Evolutionary conservation across 768 basidiomycete genomes (phyloP), one percentile per base, ranked within the genome.

Genomic region (Amanita pallidorosea): DNA sequence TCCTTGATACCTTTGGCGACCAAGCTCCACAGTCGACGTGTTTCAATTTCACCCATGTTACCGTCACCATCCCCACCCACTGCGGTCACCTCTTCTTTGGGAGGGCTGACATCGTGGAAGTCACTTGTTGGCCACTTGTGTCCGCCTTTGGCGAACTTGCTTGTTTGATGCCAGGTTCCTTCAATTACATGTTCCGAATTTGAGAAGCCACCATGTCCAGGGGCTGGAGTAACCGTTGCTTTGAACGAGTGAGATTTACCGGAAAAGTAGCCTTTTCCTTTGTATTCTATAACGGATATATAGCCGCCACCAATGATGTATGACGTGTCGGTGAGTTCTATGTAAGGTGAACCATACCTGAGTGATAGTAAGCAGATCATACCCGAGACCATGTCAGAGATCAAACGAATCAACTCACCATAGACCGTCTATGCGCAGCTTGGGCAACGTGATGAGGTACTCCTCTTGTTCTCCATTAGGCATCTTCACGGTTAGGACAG

Each of bases 161-260:
- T 81, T 3, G 70, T 75, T 50, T 77, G 74, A 58, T 86, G 80
- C 92, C 92, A 95, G 8, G 79, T 78, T 25, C 92, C 92, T 60
- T 92, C 88, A 37, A 87, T 65, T 20, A 81, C 65, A 59, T 79
- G 72, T 55, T 79, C 70, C 34, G 64, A 53, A 35, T 63, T 60
- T n/a, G 62, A 65, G 13, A 52, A 47, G 54, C 64, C 57, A 55
- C 65, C 59, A 57, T 65, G 54, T 47, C 68, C 66, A 41, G 73
- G 70, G 37, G 77, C 72, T 9, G 77, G 78, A 0, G 74, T 63
- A n/a, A 91, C 64, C 1, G 73, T 73, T 8, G 95, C 91, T 65
- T 92, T 94, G 79, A 93, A 96, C 3, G 82, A 73, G 69, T 99
- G 95, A 3, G 89, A 81, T 65, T 92, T 94, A 50, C 95, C 94